Evolutionary conservation across 2,329 filamentous ascomycete genomes (phyloP).

Genomic region (Colletotrichum scovillei): DNA sequence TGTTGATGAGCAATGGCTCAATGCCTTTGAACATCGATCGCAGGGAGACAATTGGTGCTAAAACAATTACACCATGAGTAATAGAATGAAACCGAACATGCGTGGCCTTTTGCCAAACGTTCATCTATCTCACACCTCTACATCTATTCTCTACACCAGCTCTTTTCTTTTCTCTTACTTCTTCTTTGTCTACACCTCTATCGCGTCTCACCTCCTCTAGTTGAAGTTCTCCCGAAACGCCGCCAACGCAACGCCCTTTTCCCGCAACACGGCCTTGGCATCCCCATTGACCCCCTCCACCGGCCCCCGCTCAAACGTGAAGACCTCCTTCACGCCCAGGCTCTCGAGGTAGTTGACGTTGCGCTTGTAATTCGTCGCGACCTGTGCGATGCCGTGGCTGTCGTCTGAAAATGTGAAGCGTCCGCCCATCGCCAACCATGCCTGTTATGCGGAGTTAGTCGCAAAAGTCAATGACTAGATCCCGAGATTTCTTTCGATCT

Average conservation of each 20-base stretch:
- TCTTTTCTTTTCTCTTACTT: not conserved
- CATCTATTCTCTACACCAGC: not conserved
- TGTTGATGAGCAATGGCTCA: too few species aligned
- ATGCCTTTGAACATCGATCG: not conserved
- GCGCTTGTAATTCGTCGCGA: slow-evolving; percentile 84
- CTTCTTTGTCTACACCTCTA: not conserved
- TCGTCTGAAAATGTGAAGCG: slow-evolving; percentile 94
- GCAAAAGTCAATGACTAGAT: not conserved
- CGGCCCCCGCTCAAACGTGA: slow-evolving; percentile 59
- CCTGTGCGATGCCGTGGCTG: slow-evolving; percentile 88
- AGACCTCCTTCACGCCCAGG: slow-evolving; percentile 73
- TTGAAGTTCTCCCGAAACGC: slow-evolving; percentile 50
- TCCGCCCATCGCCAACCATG: slow-evolving; percentile 79
- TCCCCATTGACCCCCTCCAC: slow-evolving; percentile 42
- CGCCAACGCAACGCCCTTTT: slow-evolving; percentile 56
- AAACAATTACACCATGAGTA: not conserved
- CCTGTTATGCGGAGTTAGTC: slow-evolving; percentile 53
- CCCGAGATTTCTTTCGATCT: too few species aligned
- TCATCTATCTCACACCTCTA: not conserved
- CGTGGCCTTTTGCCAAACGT: not conserved
- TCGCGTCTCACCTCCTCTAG: not conserved
- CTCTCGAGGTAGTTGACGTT: slow-evolving; percentile 77
- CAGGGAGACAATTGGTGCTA: not conserved
- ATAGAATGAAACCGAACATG: not conserved
- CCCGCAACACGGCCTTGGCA: slow-evolving; percentile 50